A percentile compares a stretch with the other conserved stretches of the same genome.
These are phyloP conservation scores for Myxozyma nipponensis DNA, from an alignment of 805 yeast species.

Conservation along the genomic window DNA sequence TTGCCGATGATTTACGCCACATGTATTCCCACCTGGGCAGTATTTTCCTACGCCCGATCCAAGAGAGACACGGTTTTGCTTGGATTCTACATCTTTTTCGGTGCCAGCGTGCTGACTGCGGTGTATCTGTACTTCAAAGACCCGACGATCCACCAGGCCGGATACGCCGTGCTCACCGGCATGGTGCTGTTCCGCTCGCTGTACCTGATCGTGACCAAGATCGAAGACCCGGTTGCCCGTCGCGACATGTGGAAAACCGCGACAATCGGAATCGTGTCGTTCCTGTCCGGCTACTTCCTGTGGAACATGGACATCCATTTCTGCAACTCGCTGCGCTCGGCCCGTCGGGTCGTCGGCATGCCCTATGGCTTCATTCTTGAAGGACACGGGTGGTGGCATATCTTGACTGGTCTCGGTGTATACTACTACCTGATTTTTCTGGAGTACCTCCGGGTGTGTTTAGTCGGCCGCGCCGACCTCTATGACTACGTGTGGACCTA, in stretches of 20 bases:
- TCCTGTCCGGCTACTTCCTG: constrained; percentile 68
- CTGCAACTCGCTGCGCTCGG: constrained; percentile 54
- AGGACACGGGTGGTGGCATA: constrained; percentile 98
- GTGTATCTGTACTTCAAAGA: constrained; percentile 69
- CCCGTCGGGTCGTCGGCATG: constrained; percentile 66
- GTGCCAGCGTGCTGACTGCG: constrained; percentile 61
- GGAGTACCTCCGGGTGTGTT: constrained; percentile 67
- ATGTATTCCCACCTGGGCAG: constrained; percentile 87
- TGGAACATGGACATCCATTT: constrained; percentile 89
- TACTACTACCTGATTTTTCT: constrained; percentile 77
- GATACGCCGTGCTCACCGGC: constrained; percentile 76
- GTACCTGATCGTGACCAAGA: constrained; percentile 49
- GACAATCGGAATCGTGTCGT: constrained; percentile 56
- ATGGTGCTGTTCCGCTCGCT: constrained; percentile 62
- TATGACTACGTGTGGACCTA: constrained; percentile 58
- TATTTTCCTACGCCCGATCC: constrained; percentile 57
- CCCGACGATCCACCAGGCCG: constrained; percentile 85
- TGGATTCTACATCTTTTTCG: constrained; percentile 47
- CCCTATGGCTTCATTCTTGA: constrained; percentile 85
- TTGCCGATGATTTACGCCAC: constrained; percentile 98
- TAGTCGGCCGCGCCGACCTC: constrained; percentile 52
- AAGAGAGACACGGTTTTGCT: constrained; percentile 41
- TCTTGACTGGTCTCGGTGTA: constrained; percentile 66
- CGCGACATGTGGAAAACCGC: constrained; percentile 54
- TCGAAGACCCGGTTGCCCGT: constrained; percentile 48